Evolutionary conservation across 345 rosid genomes (phyloP).

Genomic region (Bretschneidera sinensis): DNA sequence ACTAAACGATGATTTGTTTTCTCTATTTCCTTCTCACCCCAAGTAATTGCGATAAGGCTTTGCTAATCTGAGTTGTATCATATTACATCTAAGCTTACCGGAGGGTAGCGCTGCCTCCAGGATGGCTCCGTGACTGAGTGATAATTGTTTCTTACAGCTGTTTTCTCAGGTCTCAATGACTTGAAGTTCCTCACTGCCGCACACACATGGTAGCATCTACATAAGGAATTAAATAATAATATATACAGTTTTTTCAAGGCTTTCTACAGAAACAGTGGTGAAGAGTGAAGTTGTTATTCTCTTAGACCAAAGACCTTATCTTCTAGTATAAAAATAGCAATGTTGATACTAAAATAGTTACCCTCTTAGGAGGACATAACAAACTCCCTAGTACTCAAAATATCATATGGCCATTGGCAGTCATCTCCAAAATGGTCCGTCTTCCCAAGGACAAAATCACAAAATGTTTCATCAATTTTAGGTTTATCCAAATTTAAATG

Average conservation of each 20-base stretch:
- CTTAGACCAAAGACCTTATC: too few species aligned
- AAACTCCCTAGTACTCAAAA: not conserved
- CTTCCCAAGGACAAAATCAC: not conserved
- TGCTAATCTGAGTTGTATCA: constrained; percentile 12
- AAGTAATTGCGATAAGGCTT: constrained; percentile 13
- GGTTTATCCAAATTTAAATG: not conserved
- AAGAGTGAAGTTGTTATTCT: too few species aligned
- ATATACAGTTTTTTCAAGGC: not conserved
- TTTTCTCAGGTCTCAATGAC: constrained; percentile 44
- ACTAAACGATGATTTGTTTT: not conserved
- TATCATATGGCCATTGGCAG: not conserved
- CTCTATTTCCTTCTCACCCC: constrained; percentile 11
- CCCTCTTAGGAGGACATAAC: not conserved
- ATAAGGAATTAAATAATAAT: not conserved
- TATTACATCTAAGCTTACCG: constrained; percentile 39
- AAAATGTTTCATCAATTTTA: not conserved
- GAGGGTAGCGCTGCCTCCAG: constrained; percentile 45
- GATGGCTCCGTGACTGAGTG: constrained; percentile 41
- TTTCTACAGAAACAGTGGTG: too few species aligned
- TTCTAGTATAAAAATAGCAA: too few species aligned
- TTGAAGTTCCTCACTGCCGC: constrained; percentile 53
- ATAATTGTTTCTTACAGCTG: constrained; percentile 36
- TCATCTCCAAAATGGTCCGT: not conserved
- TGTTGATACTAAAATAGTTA: too few species aligned
- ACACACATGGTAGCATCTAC: constrained; percentile 6